A percentile compares a stretch with the other conserved stretches of the same genome.
phyloP scores from a whole-genome alignment of 495 filamentous ascomycete genomes.

The Xylaria acuta region DNA sequence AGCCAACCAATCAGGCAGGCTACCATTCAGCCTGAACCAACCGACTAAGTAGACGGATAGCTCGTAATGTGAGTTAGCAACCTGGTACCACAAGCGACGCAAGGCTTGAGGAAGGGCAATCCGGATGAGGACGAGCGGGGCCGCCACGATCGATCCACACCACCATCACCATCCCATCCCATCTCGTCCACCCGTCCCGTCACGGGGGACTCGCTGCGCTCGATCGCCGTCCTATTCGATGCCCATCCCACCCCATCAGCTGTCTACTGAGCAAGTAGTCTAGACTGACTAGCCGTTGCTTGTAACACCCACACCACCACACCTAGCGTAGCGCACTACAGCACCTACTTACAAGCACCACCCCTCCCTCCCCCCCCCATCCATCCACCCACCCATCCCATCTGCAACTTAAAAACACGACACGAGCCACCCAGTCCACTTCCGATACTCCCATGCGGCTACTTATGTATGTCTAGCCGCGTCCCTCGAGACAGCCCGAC shows the following conservation, averaged over 20 bases:
- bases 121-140: constrained; percentile 9
- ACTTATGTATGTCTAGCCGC: constrained; percentile 10
- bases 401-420: constrained; percentile 7
- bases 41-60: too few relatives aligned
- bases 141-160: constrained; percentile 26
- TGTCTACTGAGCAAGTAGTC: too few relatives aligned
- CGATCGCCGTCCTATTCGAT: too few relatives aligned
- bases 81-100: neutral
- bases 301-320: neutral
- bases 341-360: neutral
- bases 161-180: neutral
- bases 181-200: neutral
- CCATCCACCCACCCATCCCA: neutral
- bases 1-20: neutral
- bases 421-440: constrained; percentile 20
- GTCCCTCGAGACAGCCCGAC: neutral
- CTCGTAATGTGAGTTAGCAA: neutral
- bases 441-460: constrained; percentile 22
- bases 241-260: neutral
- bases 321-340: too few relatives aligned
- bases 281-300: neutral
- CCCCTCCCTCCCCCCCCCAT: neutral
- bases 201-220: neutral
- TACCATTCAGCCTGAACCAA: constrained; percentile 14
- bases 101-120: neutral